Conservation (phyloP, 2,329 filamentous ascomycete species). For the Elsinoe perseae region DNA sequence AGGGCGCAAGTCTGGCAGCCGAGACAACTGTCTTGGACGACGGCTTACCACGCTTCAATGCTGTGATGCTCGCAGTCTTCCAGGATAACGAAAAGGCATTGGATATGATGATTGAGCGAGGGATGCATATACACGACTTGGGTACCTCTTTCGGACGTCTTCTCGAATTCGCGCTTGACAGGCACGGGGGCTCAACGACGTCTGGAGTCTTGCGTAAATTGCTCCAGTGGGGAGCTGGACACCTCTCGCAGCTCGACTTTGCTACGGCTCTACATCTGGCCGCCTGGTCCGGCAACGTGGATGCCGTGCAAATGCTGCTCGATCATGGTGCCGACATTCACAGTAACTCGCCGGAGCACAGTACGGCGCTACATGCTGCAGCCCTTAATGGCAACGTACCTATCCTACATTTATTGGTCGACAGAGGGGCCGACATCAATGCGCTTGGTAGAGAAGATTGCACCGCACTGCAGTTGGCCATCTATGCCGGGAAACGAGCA, state of each 20-base stretch:
- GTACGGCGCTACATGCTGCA: not conserved
- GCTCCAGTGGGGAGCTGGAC: not conserved
- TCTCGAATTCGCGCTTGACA: not conserved
- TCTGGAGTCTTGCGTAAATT: not conserved
- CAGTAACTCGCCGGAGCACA: not conserved
- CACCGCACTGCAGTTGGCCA: not conserved
- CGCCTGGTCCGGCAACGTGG: conserved; percentile 13
- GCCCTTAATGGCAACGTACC: not conserved
- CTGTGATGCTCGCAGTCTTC: not conserved
- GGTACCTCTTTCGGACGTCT: not conserved
- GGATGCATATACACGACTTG: not conserved
- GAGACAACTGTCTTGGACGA: not conserved
- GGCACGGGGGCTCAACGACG: not conserved
- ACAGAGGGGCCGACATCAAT: not conserved
- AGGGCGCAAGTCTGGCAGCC: conserved; percentile 17
- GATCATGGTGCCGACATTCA: not conserved
- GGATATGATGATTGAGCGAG: not conserved
- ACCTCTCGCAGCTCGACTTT: conserved; percentile 1
- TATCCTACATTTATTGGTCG: not conserved
- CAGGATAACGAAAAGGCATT: not conserved
- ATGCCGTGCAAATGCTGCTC: conserved; percentile 7
- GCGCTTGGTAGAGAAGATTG: not conserved
- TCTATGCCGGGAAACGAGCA: not conserved
- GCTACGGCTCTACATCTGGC: conserved; percentile 24
- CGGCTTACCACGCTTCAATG: not conserved